phyloP scores from a whole-genome alignment of 2,329 filamentous ascomycete genomes.

The Scedosporium aurantiacum region DNA sequence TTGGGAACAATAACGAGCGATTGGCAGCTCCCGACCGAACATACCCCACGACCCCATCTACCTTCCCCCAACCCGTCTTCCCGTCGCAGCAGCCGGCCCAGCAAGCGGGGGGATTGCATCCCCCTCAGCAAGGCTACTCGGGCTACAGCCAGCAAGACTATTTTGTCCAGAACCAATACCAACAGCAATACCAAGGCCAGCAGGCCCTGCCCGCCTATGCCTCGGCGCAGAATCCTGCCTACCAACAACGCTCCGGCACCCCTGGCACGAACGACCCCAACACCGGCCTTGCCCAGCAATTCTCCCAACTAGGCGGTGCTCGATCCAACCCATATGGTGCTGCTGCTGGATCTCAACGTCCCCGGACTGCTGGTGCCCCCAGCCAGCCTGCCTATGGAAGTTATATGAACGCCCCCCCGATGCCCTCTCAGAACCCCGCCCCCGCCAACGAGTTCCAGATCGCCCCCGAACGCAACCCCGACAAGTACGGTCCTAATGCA shows the following conservation, averaged over 20 bases:
- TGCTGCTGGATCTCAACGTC: constrained; percentile 59
- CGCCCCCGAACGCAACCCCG: constrained; percentile 76
- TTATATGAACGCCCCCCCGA: constrained; percentile 55
- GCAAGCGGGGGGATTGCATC: constrained; percentile 12
- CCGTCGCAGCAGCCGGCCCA: constrained; percentile 30
- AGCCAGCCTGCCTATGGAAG: constrained; percentile 51
- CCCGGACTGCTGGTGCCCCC: constrained; percentile 68
- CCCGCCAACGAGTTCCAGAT: constrained; percentile 64
- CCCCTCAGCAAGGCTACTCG: constrained; percentile 25
- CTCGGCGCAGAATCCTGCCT: constrained; percentile 35
- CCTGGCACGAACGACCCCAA: constrained; percentile 69
- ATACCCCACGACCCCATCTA: constrained; percentile 85
- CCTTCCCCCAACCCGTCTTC: constrained; percentile 84
- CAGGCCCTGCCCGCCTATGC: constrained; percentile 31
- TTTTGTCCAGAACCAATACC: constrained; percentile 9
- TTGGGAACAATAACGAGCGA: constrained; percentile 54
- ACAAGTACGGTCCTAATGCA: constrained; percentile 56
- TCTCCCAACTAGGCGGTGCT: constrained; percentile 69
- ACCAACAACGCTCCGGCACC: constrained; percentile 44
- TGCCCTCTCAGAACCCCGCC: constrained; percentile 44
- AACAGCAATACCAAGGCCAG: constrained; percentile 34
- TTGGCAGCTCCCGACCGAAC: constrained; percentile 51
- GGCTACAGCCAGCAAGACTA: constrained; percentile 8
- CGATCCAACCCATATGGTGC: constrained; percentile 61
- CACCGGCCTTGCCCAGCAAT: constrained; percentile 86